Base-by-base conservation (phyloP, 345 rosid genomes). In the Excoecaria agallocha region DNA sequence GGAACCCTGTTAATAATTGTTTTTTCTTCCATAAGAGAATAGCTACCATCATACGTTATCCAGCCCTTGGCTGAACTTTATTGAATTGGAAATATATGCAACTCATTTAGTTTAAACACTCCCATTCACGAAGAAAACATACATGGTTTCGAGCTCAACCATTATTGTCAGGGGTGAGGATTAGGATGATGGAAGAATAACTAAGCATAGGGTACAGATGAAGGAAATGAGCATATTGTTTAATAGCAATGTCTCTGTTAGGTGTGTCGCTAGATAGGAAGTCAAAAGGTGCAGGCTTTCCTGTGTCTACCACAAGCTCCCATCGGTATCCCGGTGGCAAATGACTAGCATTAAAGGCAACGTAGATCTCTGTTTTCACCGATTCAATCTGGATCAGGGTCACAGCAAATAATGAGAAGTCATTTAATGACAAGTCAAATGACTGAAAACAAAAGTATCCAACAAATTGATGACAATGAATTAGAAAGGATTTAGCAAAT, bases 141-240 rank as follows among this genome's bases (percentile, higher is more conserved):
- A 55, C 2, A 55, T 4, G 59, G 12, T 24, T 48, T 24, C 35
- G 48, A 70, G 6, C 77, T 69, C 30, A 77, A 46, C 70, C 73
- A 76, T 70, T 73, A 62, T 75, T 82, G 22, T 84, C 75, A 0
- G 88, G 93, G 13, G 85, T 81, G 52, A 80, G 88, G 3, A 84
- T 38, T 50, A 92, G 92, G 72, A 95, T 86, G 79, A 92, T 87
- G 60, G 98, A 87, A 64, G 98, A 92, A 75, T 92, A 92, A 81
- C 92, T 87, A 58, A 89, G 94, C 92, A 95, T 92, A 46, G 98
- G 99, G 67, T 95, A 95, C 13, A 87, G 71, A 80, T 95, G 95
- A 8, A 95, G 91, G 84, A 95, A 95, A 74, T 87, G 90, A 45
- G 84, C 46, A 64, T 86, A 91, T 70, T 95, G 97, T 75, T 75